These are phyloP conservation scores for Planoprotostelium fungivorum DNA, from an alignment of 78 protist genomes.

Conservation along the genomic window DNA sequence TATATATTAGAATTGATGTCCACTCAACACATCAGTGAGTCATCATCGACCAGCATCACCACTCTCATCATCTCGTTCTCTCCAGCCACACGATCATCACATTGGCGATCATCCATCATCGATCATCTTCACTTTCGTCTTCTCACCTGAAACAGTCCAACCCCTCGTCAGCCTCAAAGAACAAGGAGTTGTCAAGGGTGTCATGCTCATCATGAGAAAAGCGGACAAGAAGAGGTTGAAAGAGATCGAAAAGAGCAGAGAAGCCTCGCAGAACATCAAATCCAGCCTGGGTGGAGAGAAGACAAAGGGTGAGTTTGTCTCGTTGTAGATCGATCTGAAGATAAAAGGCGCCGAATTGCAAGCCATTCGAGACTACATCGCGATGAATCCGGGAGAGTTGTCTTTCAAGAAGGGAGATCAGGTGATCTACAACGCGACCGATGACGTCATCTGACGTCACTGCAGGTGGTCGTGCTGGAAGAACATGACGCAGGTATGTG, in stretches of 20 bases:
- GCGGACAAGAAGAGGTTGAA: neutral
- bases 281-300: neutral
- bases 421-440: neutral
- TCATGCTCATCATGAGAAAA: neutral
- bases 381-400: neutral
- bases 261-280: neutral
- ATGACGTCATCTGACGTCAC: neutral
- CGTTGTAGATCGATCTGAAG: too few relatives aligned
- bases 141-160: neutral
- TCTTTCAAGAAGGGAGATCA: neutral
- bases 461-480: neutral
- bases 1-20: neutral
- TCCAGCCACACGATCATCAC: too few relatives aligned
- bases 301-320: neutral
- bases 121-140: too few relatives aligned
- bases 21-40: neutral
- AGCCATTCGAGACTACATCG: neutral
- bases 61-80: too few relatives aligned
- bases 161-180: neutral
- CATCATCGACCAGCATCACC: too few relatives aligned
- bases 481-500: neutral
- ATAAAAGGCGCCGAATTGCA: neutral
- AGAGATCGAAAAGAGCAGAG: neutral
- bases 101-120: too few relatives aligned
- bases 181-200: neutral